Evolutionary conservation across 495 filamentous ascomycete species (phyloP), one percentile per base, ranked within the genome.

Genomic region (Stereocaulon alpinum): DNA sequence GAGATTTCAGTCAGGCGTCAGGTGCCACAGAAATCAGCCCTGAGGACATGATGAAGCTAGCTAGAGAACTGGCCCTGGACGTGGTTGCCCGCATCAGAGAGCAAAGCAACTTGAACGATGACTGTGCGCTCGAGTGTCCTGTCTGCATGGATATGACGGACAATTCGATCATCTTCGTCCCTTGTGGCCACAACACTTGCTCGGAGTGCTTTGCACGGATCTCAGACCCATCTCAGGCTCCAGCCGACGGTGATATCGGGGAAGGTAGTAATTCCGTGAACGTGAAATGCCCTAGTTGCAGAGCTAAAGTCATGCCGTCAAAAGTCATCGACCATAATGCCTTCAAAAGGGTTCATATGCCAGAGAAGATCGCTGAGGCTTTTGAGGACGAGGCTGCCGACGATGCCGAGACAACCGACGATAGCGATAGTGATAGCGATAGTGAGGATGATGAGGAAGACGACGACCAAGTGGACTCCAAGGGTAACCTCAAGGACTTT

Each of bases 61-160:
- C 91, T 0, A 80, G 80, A 57, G 72, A 76, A 24, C 76, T 96
- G 30, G 67, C 74, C 6, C 58, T 71, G 2, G 73, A 78, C 4
- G 87, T 88, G 15, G 79, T 96, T 15, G 67, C 72, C 22, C 82
- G 89, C 3, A 77, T 96, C 63, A 88, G 82, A 61, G 76, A 74
- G 22, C 59, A 59, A 29, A 57, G 61, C n/a, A 48, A 55, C 70
- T 74, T 22, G 70, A 84, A 66, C 68, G 77, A 66, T 71, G 81
- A 59, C 75, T 80, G 55, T 63, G 73, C 72, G 49, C 80, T 83
- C 17, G 77, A 82, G 66, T 95, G 91, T 65, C 86, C 87, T 3
- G 80, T 95, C 47, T 96, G 93, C 67, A 82, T 88, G 56, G 90
- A 94, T 67, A 84, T 74, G 1, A 81, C 84, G 1, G 73, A 80